Evolutionary conservation across 768 basidiomycete species (phyloP).

Genomic region (Leccinellum albellum): DNA sequence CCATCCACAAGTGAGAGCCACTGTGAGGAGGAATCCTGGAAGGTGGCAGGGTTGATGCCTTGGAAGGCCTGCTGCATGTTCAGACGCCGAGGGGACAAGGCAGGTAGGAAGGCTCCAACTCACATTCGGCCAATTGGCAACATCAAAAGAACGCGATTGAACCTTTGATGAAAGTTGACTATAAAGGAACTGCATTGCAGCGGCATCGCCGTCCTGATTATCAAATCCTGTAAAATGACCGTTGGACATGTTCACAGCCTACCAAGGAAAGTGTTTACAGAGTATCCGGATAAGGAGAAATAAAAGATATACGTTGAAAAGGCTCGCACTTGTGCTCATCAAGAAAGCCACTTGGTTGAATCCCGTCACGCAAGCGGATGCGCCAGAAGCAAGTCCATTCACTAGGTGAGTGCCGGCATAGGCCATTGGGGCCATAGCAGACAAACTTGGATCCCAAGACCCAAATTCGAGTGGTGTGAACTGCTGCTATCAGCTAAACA

Average conservation of each 20-base stretch:
- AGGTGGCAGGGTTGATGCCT: constrained; percentile 46
- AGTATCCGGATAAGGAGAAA: not conserved
- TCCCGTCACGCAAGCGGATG: constrained; percentile 61
- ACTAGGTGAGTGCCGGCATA: constrained; percentile 62
- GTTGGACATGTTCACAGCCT: constrained; percentile 46
- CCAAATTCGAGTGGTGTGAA: constrained; percentile 66
- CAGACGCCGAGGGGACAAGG: not conserved
- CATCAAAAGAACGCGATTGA: constrained; percentile 51
- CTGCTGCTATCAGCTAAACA: constrained; percentile 27
- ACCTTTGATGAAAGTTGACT: constrained; percentile 42
- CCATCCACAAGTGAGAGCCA: constrained; percentile 71
- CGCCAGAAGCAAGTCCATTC: constrained; percentile 52
- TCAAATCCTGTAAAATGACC: constrained; percentile 28
- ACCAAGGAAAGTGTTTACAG: constrained; percentile 29
- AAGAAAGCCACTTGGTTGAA: constrained; percentile 76
- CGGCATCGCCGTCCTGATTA: constrained; percentile 7
- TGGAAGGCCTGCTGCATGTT: constrained; percentile 41
- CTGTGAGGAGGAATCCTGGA: constrained; percentile 47
- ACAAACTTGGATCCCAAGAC: constrained; percentile 68
- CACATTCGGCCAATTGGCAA: constrained; percentile 66
- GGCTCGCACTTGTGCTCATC: constrained; percentile 69
- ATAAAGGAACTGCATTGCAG: constrained; percentile 45
- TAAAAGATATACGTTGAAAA: constrained; percentile 51
- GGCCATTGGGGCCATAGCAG: constrained; percentile 63
- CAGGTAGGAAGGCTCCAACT: constrained; percentile 4